Evolutionary conservation across 2,329 filamentous ascomycete species (phyloP).

Genomic region (Magnaporthiopsis rhizophila): DNA sequence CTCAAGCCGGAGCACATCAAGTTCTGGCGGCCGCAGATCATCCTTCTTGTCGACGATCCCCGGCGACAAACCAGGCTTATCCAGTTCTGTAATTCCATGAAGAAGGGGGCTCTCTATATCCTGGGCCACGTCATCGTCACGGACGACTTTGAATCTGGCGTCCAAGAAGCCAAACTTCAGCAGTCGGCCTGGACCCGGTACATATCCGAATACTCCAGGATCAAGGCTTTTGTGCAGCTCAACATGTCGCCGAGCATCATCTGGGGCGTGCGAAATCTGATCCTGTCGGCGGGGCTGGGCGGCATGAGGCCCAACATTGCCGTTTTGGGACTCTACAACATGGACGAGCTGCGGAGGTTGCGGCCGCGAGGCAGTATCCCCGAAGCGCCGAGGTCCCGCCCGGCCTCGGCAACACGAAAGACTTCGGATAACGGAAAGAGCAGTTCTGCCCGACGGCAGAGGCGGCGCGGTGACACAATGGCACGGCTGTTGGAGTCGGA

Average conservation of each 20-base stretch:
- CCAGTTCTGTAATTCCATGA: constrained; percentile 85
- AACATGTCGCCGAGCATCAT: constrained; percentile 74
- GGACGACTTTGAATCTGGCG: constrained; percentile 68
- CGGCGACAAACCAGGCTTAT: constrained; percentile 76
- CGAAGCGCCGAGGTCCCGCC: neutral
- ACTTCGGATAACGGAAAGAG: neutral
- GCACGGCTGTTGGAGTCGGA: constrained; percentile 46
- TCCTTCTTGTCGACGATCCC: constrained; percentile 75
- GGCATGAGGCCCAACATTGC: constrained; percentile 88
- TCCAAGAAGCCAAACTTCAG: constrained; percentile 73
- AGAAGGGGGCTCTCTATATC: constrained; percentile 80
- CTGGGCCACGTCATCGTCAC: constrained; percentile 84
- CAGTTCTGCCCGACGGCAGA: constrained; percentile 12
- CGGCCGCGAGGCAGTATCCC: constrained; percentile 18
- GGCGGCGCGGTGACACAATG: constrained; percentile 45
- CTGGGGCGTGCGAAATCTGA: constrained; percentile 78
- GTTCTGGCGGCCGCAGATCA: constrained; percentile 84
- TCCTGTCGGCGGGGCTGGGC: constrained; percentile 72
- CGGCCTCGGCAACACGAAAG: neutral
- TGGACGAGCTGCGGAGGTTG: constrained; percentile 64
- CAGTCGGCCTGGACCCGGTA: constrained; percentile 80
- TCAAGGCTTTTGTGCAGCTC: constrained; percentile 86
- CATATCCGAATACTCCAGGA: constrained; percentile 71
- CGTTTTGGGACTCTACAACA: constrained; percentile 70
- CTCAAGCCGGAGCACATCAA: constrained; percentile 84